Conservation (phyloP, 345 rosid species). For the Rhizophora apiculata region DNA sequence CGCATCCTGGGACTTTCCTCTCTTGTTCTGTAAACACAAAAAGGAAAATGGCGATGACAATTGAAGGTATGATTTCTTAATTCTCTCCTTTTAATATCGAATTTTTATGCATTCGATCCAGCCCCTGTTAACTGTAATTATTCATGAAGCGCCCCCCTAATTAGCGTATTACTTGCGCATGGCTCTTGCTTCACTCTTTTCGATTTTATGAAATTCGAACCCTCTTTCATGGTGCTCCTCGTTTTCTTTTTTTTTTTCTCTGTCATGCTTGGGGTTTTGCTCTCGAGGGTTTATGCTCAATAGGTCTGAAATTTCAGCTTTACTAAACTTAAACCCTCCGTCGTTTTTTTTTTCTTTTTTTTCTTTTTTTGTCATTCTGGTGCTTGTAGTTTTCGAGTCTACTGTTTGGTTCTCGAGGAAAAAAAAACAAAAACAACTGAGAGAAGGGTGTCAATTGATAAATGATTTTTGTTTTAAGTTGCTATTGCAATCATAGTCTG, state of each 20-base stretch:
- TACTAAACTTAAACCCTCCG: background rate
- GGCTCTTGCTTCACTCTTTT: background rate
- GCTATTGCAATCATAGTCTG: too few species aligned
- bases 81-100: background rate
- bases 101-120: constrained; percentile 2
- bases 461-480: too few species aligned
- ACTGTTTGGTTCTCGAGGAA: background rate
- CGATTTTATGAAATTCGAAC: background rate
- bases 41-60: constrained; percentile 68
- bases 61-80: constrained; percentile 54
- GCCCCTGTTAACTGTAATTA: background rate
- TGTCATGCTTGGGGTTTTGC: background rate
- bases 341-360: too few species aligned
- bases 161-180: too few species aligned
- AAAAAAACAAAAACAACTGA: background rate
- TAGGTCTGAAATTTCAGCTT: background rate
- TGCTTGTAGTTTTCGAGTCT: too few species aligned
- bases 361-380: background rate
- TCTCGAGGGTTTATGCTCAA: background rate
- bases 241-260: background rate
- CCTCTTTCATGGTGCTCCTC: background rate
- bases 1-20: background rate
- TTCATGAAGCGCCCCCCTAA: background rate
- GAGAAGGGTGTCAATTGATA: too few species aligned
- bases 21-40: background rate